Evolutionary conservation across 2,329 filamentous ascomycete species (phyloP), one percentile per base, ranked within the genome.

Genomic region (Rosellinia necatrix): DNA sequence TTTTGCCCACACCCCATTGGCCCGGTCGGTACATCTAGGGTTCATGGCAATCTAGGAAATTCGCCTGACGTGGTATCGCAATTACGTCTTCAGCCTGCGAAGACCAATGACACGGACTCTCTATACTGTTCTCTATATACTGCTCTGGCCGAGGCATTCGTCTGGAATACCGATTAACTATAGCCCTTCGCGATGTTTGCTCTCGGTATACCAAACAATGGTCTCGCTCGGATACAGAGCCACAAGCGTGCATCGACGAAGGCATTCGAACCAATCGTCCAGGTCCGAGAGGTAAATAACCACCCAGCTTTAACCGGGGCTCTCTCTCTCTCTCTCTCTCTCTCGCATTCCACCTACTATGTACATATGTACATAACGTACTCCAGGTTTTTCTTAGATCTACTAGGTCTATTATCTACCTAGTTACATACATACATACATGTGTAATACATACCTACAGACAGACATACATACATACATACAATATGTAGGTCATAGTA

Each of bases 11-110:
- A 2, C 40, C 48, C 53, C 30, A 69, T 68, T 69, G 66, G 66
- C 43, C 54, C 35, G 53, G 42, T 50, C 24, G 42, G 49, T 62
- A 58, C 58, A 56, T 52, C 58, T 55, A 62, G 59, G 59, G 49
- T 65, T 52, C 47, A 64, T 63, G 62, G 61, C 61, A 68, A 67
- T 68, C 59, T 66, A 66, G 65, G 56, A 59, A 32, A 64, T 60
- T 65, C 65, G 64, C 56, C 60, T 50, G 63, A 64, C 63, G 66
- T 68, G 56, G 49, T 63, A 68, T 68, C 60, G 62, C 61, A 67
- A 65, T 65, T 64, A 65, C 60, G 59, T 65, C 58, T 41, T 53
- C 24, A 53, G 48, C 56, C 55, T 47, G 46, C 37, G 49, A 58
- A 62, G 58, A 44, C 65, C 67, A 67, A 69, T 67, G 64, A 66